A percentile compares a stretch with the other conserved stretches of the same genome.
phyloP scores from a whole-genome alignment of 306 rosid genomes.

The Sphenostylis stenocarpa region DNA sequence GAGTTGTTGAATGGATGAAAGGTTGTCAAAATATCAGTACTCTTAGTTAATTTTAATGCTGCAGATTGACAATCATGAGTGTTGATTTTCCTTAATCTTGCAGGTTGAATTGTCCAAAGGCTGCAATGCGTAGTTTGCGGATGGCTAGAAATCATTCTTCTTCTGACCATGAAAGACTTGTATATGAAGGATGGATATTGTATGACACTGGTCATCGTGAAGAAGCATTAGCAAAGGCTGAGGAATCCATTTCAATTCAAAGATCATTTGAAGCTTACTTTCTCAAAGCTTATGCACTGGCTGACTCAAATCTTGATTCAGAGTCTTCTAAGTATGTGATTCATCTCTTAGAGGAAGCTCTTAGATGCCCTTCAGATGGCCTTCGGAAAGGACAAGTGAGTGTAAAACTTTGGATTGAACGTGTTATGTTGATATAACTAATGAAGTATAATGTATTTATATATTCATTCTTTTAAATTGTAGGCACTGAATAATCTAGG shows the following conservation, averaged over 20 bases:
- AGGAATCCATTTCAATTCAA: slow-evolving; percentile 77
- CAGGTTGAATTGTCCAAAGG: slow-evolving; percentile 87
- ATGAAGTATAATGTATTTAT: slow-evolving; percentile 27
- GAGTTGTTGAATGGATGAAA: too few relatives aligned
- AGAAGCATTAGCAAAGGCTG: slow-evolving; percentile 85
- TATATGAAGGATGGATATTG: slow-evolving; percentile 93
- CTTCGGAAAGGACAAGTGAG: slow-evolving; percentile 94
- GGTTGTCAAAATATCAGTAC: too few relatives aligned
- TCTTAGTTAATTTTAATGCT: not conserved
- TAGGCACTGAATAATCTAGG: slow-evolving; percentile 91
- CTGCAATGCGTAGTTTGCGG: slow-evolving; percentile 86
- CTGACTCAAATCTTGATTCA: slow-evolving; percentile 73
- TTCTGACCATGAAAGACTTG: slow-evolving; percentile 81
- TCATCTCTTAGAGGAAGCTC: slow-evolving; percentile 82
- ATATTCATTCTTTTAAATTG: slow-evolving; percentile 31
- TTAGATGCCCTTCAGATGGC: slow-evolving; percentile 92
- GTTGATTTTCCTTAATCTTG: slow-evolving; percentile 32
- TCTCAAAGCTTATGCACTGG: slow-evolving; percentile 84
- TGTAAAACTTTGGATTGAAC: not conserved
- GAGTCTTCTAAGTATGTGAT: slow-evolving; percentile 69
- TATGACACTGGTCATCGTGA: slow-evolving; percentile 94
- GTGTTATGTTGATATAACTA: slow-evolving; percentile 20
- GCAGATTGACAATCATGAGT: not conserved
- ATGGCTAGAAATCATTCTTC: slow-evolving; percentile 75
- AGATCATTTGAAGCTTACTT: slow-evolving; percentile 96